Evolutionary conservation across 2,329 filamentous ascomycete genomes (phyloP).

Genomic region (Cryphonectria japonica): DNA sequence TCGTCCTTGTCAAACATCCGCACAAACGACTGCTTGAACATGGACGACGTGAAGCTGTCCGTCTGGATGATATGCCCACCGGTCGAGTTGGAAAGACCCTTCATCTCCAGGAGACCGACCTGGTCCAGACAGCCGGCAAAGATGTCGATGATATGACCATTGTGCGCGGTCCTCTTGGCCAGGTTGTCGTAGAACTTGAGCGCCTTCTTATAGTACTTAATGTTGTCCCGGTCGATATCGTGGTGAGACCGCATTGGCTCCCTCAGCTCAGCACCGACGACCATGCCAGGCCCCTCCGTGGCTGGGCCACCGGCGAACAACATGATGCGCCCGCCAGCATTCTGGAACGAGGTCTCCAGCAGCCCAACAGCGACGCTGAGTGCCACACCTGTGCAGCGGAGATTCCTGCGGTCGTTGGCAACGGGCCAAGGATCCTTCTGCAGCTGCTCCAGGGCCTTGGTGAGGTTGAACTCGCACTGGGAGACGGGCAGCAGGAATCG

Average conservation of each 20-base stretch:
- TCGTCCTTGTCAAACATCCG: conserved; percentile 96
- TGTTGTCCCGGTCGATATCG: conserved; percentile 97
- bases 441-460: conserved; percentile 90
- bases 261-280: conserved; percentile 92
- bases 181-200: conserved; percentile 97
- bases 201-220: conserved; percentile 99
- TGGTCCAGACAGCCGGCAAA: conserved; percentile 98
- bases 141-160: conserved; percentile 96
- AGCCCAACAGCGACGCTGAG: conserved; percentile 91
- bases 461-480: conserved; percentile 96
- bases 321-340: conserved; percentile 95
- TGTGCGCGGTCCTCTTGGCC: conserved; percentile 92
- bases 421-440: conserved; percentile 99
- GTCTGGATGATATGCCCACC: conserved; percentile 98
- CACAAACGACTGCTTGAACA: conserved; percentile 99
- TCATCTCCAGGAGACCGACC: conserved; percentile 97
- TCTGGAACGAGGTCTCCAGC: conserved; percentile 93
- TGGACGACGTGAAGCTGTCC: conserved; percentile 97
- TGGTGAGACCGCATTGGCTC: conserved; percentile 98
- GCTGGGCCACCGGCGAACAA: conserved; percentile 93
- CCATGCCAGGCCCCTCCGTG: conserved; percentile 95
- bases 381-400: conserved; percentile 95
- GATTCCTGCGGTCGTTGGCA: conserved; percentile 84
- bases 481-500: conserved; percentile 93
- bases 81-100: conserved; percentile 92